Evolutionary conservation across 495 filamentous ascomycete genomes (phyloP).

Genomic region (Neurospora hispaniola): DNA sequence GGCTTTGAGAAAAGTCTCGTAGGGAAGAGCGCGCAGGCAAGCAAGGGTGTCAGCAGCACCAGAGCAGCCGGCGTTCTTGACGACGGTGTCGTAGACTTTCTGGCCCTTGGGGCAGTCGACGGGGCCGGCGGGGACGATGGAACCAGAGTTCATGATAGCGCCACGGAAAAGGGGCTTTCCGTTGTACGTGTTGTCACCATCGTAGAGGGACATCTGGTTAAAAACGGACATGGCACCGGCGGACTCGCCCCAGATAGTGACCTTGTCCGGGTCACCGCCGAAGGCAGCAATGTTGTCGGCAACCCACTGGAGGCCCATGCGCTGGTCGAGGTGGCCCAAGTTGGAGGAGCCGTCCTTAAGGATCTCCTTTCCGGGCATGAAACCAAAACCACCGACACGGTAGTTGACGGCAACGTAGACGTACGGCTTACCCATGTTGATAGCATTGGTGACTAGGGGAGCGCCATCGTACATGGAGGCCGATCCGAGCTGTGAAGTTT

Average conservation of each 20-base stretch:
- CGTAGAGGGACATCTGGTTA: constrained; percentile 58
- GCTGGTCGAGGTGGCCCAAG: constrained; percentile 55
- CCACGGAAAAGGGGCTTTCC: constrained; percentile 58
- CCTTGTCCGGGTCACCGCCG: constrained; percentile 53
- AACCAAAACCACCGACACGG: constrained; percentile 50
- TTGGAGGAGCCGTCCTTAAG: constrained; percentile 52
- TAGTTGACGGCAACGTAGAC: constrained; percentile 56
- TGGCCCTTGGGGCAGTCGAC: constrained; percentile 56
- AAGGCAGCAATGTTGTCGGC: constrained; percentile 57
- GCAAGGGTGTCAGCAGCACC: constrained; percentile 42
- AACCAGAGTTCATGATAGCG: constrained; percentile 65
- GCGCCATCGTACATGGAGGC: constrained; percentile 48
- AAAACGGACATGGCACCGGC: constrained; percentile 64
- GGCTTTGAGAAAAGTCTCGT: constrained; percentile 50
- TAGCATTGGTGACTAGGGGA: constrained; percentile 40
- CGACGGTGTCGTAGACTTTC: constrained; percentile 52
- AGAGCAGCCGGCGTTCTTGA: constrained; percentile 49
- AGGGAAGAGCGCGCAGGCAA: constrained; percentile 51
- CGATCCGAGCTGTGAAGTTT: constrained; percentile 31
- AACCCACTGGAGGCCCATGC: constrained; percentile 54
- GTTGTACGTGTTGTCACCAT: constrained; percentile 59
- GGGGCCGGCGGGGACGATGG: constrained; percentile 49
- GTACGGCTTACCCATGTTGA: constrained; percentile 47
- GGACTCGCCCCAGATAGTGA: constrained; percentile 66
- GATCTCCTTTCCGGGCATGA: constrained; percentile 52